A percentile compares a stretch with the other conserved stretches of the same genome.
Conservation (phyloP, 257 asterid species). For the Solanum arcanum region DNA sequence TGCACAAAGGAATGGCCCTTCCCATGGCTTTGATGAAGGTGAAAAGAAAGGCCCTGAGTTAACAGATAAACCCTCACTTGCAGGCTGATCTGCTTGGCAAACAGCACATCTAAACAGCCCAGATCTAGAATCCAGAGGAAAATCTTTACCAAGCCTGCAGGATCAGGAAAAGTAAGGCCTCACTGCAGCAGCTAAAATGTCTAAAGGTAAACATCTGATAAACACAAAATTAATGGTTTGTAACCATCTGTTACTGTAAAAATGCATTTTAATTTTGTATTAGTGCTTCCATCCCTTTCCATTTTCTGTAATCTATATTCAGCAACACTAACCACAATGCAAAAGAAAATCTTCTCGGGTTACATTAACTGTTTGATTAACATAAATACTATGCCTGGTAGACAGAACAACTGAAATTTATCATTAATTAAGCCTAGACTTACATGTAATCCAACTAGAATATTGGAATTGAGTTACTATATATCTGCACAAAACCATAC, state of each 20-base stretch:
- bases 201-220: neutral
- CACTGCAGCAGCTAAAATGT: neutral
- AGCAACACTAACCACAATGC: neutral
- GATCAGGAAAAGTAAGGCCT: neutral
- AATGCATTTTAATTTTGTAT: neutral
- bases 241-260: neutral
- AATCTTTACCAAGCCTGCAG: conserved; percentile 88
- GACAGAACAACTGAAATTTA: neutral
- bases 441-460: neutral
- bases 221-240: neutral
- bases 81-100: conserved; percentile 87
- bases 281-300: neutral
- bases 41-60: conserved; percentile 87
- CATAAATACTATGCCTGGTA: neutral
- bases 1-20: conserved; percentile 94
- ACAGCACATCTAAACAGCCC: conserved; percentile 92
- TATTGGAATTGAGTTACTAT: neutral
- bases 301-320: neutral
- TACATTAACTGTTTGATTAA: neutral
- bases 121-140: conserved; percentile 60
- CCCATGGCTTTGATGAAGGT: conserved; percentile 94
- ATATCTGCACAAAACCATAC: neutral
- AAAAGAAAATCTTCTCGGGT: neutral
- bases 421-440: neutral
- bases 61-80: conserved; percentile 68